These are phyloP conservation scores for Catunica adiposa DNA, from an alignment of 2,329 filamentous ascomycete species.

Conservation along the genomic window DNA sequence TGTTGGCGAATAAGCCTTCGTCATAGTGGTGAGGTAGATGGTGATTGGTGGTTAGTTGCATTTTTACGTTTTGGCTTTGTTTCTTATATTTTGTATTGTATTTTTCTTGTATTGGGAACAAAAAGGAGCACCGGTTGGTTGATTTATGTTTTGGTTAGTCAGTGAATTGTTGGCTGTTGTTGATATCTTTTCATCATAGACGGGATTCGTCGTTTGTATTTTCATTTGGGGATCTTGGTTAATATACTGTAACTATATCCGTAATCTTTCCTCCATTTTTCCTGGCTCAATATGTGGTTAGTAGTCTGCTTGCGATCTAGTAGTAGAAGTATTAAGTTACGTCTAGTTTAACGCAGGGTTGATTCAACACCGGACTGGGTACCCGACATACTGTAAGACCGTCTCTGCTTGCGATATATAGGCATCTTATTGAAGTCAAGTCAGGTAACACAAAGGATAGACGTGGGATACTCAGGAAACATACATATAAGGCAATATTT, in stretches of 20 bases:
- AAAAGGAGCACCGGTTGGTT: conserved; percentile 1
- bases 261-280: too few species aligned
- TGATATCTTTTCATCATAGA: not conserved
- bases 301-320: too few species aligned
- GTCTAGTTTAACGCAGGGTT: too few species aligned
- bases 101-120: not conserved
- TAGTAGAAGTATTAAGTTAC: too few species aligned
- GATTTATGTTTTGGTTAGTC: not conserved
- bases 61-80: conserved; percentile 1
- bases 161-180: not conserved
- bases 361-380: too few species aligned
- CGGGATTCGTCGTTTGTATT: not conserved
- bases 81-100: not conserved
- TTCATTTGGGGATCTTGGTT: not conserved
- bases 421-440: too few species aligned
- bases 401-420: too few species aligned
- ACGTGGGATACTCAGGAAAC: too few species aligned
- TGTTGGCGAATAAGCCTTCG: conserved; percentile 21
- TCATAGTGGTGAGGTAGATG: not conserved
- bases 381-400: too few species aligned
- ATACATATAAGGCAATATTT: not conserved
- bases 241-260: too few species aligned
- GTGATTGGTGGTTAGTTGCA: not conserved
- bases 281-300: too few species aligned
- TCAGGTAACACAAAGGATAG: too few species aligned